Evolutionary conservation across 352 stramenopile genomes (phyloP).

Genomic region (Globisporangium middletonii): DNA sequence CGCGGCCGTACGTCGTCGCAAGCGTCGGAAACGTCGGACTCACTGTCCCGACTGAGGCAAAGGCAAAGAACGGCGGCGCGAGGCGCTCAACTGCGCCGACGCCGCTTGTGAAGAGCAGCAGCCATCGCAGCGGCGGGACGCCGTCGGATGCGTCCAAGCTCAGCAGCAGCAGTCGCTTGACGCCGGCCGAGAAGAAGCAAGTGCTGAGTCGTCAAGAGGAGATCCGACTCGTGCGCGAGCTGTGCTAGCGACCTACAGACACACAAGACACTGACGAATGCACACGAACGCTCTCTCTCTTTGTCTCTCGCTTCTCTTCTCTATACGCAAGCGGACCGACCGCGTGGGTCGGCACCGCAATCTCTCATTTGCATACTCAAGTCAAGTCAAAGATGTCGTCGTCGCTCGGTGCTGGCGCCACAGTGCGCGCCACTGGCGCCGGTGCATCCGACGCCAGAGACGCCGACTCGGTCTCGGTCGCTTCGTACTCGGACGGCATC

Average conservation of each 20-base stretch:
- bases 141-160: constrained; percentile 1
- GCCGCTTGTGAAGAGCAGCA: not conserved
- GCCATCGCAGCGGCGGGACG: constrained; percentile 3
- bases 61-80: constrained; percentile 13
- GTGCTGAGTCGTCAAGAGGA: constrained; percentile 34
- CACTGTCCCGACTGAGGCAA: constrained; percentile 11
- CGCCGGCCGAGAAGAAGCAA: constrained; percentile 38
- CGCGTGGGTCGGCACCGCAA: no score
- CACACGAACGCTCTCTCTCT: not conserved
- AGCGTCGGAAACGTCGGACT: constrained; percentile 58
- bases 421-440: constrained; percentile 4
- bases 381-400: constrained; percentile 76
- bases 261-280: not conserved
- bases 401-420: constrained; percentile 21
- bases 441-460: constrained; percentile 3
- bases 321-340: no score
- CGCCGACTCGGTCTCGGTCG: constrained; percentile 13
- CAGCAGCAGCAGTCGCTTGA: constrained; percentile 17
- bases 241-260: constrained; percentile 22
- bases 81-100: constrained; percentile 19
- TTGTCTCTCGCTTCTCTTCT: no score
- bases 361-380: constrained; percentile 16
- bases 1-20: constrained; percentile 34
- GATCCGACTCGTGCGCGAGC: constrained; percentile 51
- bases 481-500: constrained; percentile 37